Evolutionary conservation across 441 rosid species (phyloP).

Genomic region (Hura crepitans): DNA sequence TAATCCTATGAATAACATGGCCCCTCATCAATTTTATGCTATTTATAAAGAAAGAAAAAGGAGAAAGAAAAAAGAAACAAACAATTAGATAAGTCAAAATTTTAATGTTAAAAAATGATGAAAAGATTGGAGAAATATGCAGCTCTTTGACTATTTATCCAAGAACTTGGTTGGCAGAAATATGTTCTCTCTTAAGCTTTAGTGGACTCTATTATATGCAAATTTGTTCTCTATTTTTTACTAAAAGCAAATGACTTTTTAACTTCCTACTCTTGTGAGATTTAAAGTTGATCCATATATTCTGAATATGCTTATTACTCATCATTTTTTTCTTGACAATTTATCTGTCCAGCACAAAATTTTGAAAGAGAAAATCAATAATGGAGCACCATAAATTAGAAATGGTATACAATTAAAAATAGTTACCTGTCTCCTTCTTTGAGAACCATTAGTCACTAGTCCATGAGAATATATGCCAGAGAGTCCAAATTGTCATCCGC

Average conservation of each 20-base stretch:
- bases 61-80: too few relatives aligned
- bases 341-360: constrained; percentile 45
- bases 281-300: constrained; percentile 66
- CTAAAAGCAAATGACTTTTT: constrained; percentile 59
- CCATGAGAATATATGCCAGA: neutral
- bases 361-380: constrained; percentile 11
- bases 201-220: too few relatives aligned
- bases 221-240: too few relatives aligned
- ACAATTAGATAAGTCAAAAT: too few relatives aligned
- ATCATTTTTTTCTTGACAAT: constrained; percentile 88
- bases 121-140: too few relatives aligned
- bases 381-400: neutral
- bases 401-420: neutral
- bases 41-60: too few relatives aligned
- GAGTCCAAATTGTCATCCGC: neutral
- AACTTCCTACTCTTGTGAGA: constrained; percentile 48
- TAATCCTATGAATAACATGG: too few relatives aligned
- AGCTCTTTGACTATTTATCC: too few relatives aligned
- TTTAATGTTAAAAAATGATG: too few relatives aligned
- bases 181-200: too few relatives aligned
- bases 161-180: too few relatives aligned
- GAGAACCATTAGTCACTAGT: neutral
- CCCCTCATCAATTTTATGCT: too few relatives aligned
- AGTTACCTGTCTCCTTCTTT: neutral
- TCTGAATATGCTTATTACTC: constrained; percentile 91